Percentiles rank a stretch among this genome's conserved stretches.
Conservation (phyloP, 345 rosid genomes). For the Acer yangbiense region DNA sequence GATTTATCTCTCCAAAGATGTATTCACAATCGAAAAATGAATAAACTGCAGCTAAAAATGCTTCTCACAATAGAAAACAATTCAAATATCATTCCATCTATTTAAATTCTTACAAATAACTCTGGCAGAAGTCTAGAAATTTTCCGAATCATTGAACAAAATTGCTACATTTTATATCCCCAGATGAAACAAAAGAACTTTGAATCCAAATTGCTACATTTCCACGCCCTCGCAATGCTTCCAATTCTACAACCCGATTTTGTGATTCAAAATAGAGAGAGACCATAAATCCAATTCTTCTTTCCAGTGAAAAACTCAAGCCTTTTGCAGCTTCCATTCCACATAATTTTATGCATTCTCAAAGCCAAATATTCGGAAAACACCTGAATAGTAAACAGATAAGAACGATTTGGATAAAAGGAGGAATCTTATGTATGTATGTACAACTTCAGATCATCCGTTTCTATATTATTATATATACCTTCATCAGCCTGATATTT, state of each 20-base stretch:
- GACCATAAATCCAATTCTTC: too few species aligned
- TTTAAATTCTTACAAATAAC: too few species aligned
- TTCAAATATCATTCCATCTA: too few species aligned
- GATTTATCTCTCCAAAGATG: neutral
- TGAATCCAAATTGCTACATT: too few species aligned
- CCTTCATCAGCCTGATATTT: slow-evolving; percentile 95
- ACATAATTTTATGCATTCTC: slow-evolving; percentile 50
- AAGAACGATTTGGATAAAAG: neutral
- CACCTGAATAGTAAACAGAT: slow-evolving; percentile 53
- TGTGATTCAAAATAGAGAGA: neutral
- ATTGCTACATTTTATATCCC: neutral
- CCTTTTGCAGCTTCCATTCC: neutral
- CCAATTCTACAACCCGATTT: neutral
- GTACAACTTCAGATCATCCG: neutral
- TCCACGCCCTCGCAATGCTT: too few species aligned
- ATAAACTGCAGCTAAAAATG: too few species aligned
- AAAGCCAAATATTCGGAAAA: slow-evolving; percentile 86
- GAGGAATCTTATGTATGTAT: neutral
- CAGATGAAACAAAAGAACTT: too few species aligned
- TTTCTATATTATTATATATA: slow-evolving; percentile 19
- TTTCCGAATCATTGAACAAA: too few species aligned
- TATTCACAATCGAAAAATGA: too few species aligned
- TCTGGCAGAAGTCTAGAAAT: neutral
- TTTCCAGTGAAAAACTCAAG: neutral
- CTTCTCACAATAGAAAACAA: too few species aligned